Conservation (phyloP, 2,329 filamentous ascomycete genomes). For the Sporothrix euskadiensis region DNA sequence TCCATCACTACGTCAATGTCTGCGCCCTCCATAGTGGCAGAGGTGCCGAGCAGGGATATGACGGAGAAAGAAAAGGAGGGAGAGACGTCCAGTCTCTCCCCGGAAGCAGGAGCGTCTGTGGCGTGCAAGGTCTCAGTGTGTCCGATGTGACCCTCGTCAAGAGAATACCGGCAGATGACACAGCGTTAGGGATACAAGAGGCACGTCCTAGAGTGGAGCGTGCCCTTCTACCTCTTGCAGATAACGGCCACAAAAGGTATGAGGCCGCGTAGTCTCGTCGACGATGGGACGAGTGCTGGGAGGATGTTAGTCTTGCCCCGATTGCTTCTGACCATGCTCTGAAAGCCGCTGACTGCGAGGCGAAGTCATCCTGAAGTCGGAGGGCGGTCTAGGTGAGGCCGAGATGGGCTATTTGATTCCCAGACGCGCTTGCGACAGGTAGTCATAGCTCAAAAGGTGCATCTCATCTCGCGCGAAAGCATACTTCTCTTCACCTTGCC, state of each 20-base stretch:
- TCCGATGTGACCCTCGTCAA: not conserved
- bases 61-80: constrained; percentile 6
- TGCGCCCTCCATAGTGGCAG: constrained; percentile 23
- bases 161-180: not conserved
- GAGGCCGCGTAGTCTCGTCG: not conserved
- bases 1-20: constrained; percentile 35
- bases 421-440: constrained; percentile 1
- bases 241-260: not conserved
- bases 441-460: not conserved
- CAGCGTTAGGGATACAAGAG: not conserved
- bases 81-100: constrained; percentile 23
- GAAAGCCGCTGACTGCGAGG: not conserved
- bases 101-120: not conserved
- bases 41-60: not conserved
- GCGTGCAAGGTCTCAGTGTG: not conserved
- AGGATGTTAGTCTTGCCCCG: not conserved
- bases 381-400: not conserved
- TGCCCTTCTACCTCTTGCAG: not conserved
- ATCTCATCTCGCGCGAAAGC: not conserved
- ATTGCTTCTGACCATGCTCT: not conserved
- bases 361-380: not conserved
- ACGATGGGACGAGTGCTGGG: not conserved
- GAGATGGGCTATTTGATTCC: not conserved
- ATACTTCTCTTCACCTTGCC: not conserved
- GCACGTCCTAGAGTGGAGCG: not conserved